These are phyloP conservation scores for Sungouiella blattae DNA, from an alignment of 805 yeast genomes.

Conservation along the genomic window DNA sequence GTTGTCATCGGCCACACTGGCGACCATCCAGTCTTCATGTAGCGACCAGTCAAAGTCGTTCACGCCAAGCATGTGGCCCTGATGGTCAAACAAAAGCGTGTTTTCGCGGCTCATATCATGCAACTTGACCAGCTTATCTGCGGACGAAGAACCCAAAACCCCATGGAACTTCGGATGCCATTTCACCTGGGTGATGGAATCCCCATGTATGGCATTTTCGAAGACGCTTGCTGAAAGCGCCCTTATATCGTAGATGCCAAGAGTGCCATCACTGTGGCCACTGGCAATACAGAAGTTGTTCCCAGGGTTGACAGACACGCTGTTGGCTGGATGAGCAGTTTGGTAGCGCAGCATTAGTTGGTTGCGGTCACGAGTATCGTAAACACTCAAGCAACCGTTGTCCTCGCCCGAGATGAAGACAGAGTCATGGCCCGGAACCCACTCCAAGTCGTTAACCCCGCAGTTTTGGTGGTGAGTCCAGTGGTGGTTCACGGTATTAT, in stretches of 20 bases:
- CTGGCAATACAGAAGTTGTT: constrained; percentile 59
- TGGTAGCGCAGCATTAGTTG: constrained; percentile 1
- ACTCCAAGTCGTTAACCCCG: constrained; percentile 71
- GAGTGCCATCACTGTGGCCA: constrained; percentile 58
- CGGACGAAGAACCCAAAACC: constrained; percentile 62
- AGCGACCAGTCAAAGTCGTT: constrained; percentile 83
- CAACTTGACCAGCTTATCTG: constrained; percentile 58
- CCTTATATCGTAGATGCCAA: constrained; percentile 68
- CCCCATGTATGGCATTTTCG: constrained; percentile 39
- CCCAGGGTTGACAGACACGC: constrained; percentile 56
- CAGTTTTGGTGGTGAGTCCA: constrained; percentile 5
- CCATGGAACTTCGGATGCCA: constrained; percentile 65
- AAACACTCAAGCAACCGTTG: constrained; percentile 45
- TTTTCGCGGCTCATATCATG: constrained; percentile 47
- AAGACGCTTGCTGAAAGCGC: constrained; percentile 10
- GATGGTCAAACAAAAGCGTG: constrained; percentile 59
- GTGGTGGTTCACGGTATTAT: background rate
- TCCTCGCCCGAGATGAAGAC: constrained; percentile 70
- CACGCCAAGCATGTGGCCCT: constrained; percentile 85
- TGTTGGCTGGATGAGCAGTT: constrained; percentile 28
- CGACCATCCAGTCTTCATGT: constrained; percentile 63
- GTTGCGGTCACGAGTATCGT: constrained; percentile 50
- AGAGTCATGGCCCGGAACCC: constrained; percentile 61
- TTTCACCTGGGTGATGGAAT: constrained; percentile 58
- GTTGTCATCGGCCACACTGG: constrained; percentile 82